phyloP scores from a whole-genome alignment of 139 green algal species.

The Chlamydomonas eustigma region DNA sequence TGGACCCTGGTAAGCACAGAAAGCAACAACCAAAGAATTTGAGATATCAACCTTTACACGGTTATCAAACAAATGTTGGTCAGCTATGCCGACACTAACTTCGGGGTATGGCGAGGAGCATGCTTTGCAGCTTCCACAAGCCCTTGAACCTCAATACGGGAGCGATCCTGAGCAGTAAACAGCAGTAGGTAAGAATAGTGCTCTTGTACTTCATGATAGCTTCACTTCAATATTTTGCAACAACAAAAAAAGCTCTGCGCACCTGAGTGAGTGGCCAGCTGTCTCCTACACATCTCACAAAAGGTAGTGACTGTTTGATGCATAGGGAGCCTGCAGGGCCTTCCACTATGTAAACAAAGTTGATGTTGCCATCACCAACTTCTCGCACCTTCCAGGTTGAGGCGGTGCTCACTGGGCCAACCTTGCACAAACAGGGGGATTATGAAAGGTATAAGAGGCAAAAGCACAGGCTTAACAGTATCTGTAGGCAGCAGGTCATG shows the following conservation, averaged over 20 bases:
- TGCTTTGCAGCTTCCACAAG: constrained; percentile 36
- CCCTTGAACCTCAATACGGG: constrained; percentile 65
- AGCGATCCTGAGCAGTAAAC: constrained; percentile 68
- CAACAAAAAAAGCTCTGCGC: constrained; percentile 14
- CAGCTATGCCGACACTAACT: too few relatives aligned
- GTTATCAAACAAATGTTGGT: too few relatives aligned
- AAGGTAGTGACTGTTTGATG: constrained; percentile 91
- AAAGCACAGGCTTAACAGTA: too few relatives aligned
- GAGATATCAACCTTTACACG: too few relatives aligned
- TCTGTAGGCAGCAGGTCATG: too few relatives aligned
- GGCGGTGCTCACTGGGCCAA: constrained; percentile 40
- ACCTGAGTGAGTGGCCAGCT: constrained; percentile 88
- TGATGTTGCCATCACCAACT: constrained; percentile 98
- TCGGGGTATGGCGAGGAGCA: constrained; percentile 8
- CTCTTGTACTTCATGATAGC: too few relatives aligned
- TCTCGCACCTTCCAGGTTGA: constrained; percentile 42
- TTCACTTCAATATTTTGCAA: too few relatives aligned
- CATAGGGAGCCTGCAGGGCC: constrained; percentile 66
- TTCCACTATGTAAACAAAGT: constrained; percentile 95
- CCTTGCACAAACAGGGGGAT: too few relatives aligned
- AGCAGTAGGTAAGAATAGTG: too few relatives aligned
- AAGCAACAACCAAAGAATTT: too few relatives aligned
- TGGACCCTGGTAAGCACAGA: too few relatives aligned
- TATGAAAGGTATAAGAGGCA: too few relatives aligned
- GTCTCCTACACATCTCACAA: constrained; percentile 86